Conservation (phyloP, 2,329 filamentous ascomycete genomes). For the Thermothelomyces thermophilus region DNA sequence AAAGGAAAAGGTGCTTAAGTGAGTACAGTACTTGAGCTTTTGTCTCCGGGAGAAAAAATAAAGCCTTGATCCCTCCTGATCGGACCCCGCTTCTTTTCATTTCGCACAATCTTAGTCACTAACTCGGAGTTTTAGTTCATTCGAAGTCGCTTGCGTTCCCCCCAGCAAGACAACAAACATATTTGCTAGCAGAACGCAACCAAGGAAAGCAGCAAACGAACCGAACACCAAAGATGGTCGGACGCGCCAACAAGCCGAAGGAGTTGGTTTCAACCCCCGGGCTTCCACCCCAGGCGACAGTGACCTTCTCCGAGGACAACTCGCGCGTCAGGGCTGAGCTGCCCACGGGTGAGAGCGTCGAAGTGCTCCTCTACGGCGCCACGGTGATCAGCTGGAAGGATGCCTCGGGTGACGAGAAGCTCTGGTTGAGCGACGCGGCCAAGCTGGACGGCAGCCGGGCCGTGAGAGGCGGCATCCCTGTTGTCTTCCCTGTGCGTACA, state of each 20-base stretch:
- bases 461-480: conserved; percentile 82
- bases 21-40: too few species aligned
- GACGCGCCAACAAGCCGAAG: conserved; percentile 78
- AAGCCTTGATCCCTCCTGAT: not conserved
- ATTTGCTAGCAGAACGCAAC: not conserved
- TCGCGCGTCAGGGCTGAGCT: conserved; percentile 70
- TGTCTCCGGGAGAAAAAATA: too few species aligned
- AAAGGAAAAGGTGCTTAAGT: too few species aligned
- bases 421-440: conserved; percentile 77
- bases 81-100: too few species aligned
- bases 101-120: too few species aligned
- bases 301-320: conserved; percentile 66
- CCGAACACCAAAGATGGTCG: conserved; percentile 54
- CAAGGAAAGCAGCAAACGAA: not conserved
- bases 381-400: conserved; percentile 94
- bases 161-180: not conserved
- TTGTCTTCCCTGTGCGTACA: conserved; percentile 84
- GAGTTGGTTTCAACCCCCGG: conserved; percentile 69
- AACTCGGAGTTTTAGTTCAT: too few species aligned
- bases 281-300: conserved; percentile 66
- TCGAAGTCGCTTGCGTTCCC: too few species aligned
- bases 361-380: conserved; percentile 83
- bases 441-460: conserved; percentile 81
- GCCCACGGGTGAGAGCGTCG: conserved; percentile 78
- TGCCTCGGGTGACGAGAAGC: conserved; percentile 67